Evolutionary conservation across 164 flowering plant genomes (phyloP), one percentile per base, ranked within the genome.

Genomic region (Sedum album): DNA sequence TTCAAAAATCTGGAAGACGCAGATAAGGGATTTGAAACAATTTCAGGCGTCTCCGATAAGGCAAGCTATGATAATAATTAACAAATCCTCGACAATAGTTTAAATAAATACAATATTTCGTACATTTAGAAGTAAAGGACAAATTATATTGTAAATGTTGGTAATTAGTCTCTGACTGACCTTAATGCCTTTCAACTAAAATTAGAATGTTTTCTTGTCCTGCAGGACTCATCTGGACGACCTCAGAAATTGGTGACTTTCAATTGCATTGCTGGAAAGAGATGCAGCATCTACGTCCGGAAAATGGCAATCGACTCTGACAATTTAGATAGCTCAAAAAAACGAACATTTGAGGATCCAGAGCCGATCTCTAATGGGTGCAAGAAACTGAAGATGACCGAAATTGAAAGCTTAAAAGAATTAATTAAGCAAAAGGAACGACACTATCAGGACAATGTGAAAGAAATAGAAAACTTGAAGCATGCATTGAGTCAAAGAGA

Each of bases 1-100:
- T 90, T 84, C 70, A 76, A 76, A 48, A 82, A 62, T 79, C 72
- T 73, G 65, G 66, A 81, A 36, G 82, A 83, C 67, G 93, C 93
- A 53, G 2, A 67, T 51, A 65, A 70, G 68, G 85, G 88, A 72
- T 90, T 78, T 78, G 82, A 84, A 71, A 81, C 68, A 23, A 23
- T 85, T 21, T 30, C 73, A 42, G 86, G 92, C n/a, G 57, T 31
- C 17, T 38, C 30, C 46, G 82, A 68, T 23, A 79, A 81, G 88
- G 96, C 85, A 80, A 21, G 42, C 46, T n/a, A 14, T n/a, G 36
- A 9, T n/a, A n/a, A n/a, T n/a, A n/a, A n/a, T n/a, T n/a, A n/a
- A n/a, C n/a, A n/a, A n/a, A n/a, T n/a, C n/a, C n/a, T n/a, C n/a
- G n/a, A n/a, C n/a, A n/a, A n/a, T n/a, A 35, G 38, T 35, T 35